Evolutionary conservation across 345 rosid species (phyloP), one percentile per base, ranked within the genome.

Genomic region (Toxicodendron radicans): DNA sequence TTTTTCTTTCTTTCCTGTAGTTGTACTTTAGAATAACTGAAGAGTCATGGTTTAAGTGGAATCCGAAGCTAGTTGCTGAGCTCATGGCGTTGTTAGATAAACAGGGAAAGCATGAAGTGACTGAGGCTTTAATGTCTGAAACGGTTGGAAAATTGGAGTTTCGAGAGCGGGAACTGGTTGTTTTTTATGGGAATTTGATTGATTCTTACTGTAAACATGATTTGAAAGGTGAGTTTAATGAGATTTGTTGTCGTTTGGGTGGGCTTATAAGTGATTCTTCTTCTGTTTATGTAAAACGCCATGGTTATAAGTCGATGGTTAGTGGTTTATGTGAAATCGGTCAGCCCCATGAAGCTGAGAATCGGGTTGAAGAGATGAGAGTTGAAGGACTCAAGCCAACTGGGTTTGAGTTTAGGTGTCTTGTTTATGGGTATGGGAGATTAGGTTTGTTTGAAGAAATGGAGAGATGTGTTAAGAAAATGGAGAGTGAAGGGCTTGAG

Each of bases 21-120:
- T 76, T 94, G 64, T 94, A 92, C 68, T 71, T 73, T 30, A 89
- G 80, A 74, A 88, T 94, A 13, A 80, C 75, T 58, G 80, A 92
- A 82, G 82, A 94, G 18, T 68, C 91, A 0, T 94, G 98, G 98
- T 92, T 88, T 71, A 72, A 81, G 64, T 94, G 98, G 98, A 89
- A 94, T 66, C 84, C 95, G 0, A 91, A 89, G 87, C 79, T 95
- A 65, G 86, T 84, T 13, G 94, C 99, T 3, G 80, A 89, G 10
- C 82, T 95, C 66, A 74, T 81, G 24, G 89, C 95, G n/a, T 72
- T 79, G 51, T 87, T 95, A 21, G 84, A 85, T 68, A 91, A 80
- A 59, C 94, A 77, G 74, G 94, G 90, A 69, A 73, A 56, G 13
- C 38, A 73, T 33, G 53, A n/a, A 0, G 94, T 88, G 66, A 84